Conservation (phyloP, 352 stramenopile species). For the Phytophthora chlamydospora region DNA sequence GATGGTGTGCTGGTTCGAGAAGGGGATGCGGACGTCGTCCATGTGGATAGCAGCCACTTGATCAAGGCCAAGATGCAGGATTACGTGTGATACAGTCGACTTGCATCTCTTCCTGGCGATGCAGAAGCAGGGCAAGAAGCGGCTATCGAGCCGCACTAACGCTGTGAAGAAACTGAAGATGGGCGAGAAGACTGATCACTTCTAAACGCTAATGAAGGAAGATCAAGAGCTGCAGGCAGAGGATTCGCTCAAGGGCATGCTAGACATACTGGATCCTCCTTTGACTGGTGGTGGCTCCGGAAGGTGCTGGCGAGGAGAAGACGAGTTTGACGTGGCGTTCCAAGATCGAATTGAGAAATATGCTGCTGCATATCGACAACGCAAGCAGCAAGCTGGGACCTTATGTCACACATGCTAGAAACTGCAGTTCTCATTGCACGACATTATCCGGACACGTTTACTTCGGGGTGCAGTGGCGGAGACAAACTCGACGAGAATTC, state of each 20-base stretch:
- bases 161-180: conserved; percentile 8
- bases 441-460: too few species aligned
- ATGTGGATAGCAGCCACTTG: neutral
- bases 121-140: neutral
- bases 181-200: neutral
- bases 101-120: neutral
- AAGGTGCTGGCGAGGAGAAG: too few species aligned
- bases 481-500: too few species aligned
- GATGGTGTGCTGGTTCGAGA: too few species aligned
- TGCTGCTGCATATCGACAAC: too few species aligned
- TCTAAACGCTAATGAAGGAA: neutral
- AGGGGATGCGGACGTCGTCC: too few species aligned
- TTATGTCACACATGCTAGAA: too few species aligned
- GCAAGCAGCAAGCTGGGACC: too few species aligned
- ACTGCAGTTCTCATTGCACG: too few species aligned
- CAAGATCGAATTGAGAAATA: too few species aligned
- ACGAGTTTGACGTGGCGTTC: too few species aligned
- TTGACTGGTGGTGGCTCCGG: neutral
- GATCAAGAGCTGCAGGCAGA: conserved; percentile 1
- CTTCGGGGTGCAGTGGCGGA: too few species aligned
- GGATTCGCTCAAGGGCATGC: neutral
- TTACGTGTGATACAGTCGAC: conserved; percentile 5
- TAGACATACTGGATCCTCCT: neutral
- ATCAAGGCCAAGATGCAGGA: neutral
- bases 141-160: neutral